Evolutionary conservation across 164 flowering plant genomes (phyloP).

Genomic region (Taxillus chinensis): DNA sequence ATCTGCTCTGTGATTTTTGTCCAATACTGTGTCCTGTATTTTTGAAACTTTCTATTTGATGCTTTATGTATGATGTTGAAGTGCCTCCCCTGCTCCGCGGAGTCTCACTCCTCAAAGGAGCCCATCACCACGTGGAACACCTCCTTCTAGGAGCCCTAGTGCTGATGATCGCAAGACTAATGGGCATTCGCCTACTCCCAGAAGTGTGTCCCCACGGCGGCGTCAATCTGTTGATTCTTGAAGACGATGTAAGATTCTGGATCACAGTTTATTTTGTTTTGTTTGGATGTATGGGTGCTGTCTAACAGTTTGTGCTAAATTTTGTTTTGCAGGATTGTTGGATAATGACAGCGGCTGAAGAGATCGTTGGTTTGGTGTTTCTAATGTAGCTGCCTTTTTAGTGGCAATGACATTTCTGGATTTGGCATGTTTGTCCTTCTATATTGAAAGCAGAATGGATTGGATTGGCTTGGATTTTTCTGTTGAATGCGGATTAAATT

Average conservation of each 20-base stretch:
- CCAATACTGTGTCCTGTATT: not conserved
- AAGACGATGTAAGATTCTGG: conserved; percentile 41
- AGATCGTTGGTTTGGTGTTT: not conserved
- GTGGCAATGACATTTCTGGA: conserved; percentile 2
- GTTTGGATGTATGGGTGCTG: not conserved
- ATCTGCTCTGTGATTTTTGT: not conserved
- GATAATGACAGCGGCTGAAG: not conserved
- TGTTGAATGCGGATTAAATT: conserved; percentile 19
- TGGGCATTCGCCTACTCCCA: conserved; percentile 37
- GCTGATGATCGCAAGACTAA: conserved; percentile 30
- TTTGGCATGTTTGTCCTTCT: conserved; percentile 10
- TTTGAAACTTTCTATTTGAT: not conserved
- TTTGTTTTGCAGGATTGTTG: conserved; percentile 31
- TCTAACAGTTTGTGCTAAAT: not conserved
- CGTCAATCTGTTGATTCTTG: conserved; percentile 41
- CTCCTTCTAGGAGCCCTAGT: conserved; percentile 35
- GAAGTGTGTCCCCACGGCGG: conserved; percentile 46
- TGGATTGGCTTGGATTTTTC: conserved; percentile 1
- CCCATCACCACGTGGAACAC: conserved; percentile 33
- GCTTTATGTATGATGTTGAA: conserved; percentile 7
- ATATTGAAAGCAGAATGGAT: conserved; percentile 19
- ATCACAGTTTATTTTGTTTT: not conserved
- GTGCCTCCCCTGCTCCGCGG: conserved; percentile 49
- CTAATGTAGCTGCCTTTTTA: conserved; percentile 9
- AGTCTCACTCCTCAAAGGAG: conserved; percentile 21